Percentiles rank a stretch among this genome's conserved stretches.
Conservation (phyloP, 148 eudicot species). For the Fagopyrum homotropicum region DNA sequence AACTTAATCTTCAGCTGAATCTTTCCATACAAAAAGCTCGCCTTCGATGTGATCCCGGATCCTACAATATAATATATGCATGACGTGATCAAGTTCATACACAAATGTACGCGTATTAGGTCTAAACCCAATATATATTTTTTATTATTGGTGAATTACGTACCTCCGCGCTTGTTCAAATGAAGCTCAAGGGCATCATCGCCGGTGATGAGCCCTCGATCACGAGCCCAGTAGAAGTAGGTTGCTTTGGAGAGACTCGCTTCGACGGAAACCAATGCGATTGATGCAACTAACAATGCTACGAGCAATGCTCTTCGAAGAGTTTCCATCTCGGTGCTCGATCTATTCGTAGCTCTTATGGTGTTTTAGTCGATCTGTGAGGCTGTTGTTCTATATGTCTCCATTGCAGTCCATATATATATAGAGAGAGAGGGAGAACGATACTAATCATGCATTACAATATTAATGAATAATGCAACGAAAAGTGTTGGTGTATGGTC, state of each 20-base stretch:
- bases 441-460: background rate
- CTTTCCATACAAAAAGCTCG: conserved; percentile 21
- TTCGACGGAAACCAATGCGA: conserved; percentile 4
- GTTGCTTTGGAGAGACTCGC: background rate
- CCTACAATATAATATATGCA: conserved; percentile 7
- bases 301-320: background rate
- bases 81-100: too few species aligned
- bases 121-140: too few species aligned
- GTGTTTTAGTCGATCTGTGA: background rate
- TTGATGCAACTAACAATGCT: background rate
- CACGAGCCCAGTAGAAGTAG: conserved; percentile 23
- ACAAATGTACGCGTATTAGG: too few species aligned
- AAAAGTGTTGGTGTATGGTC: background rate
- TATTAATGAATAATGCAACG: background rate
- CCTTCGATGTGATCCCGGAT: conserved; percentile 22
- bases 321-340: background rate
- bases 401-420: background rate
- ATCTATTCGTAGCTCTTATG: too few species aligned
- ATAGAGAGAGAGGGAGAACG: background rate
- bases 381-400: background rate
- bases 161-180: conserved; percentile 15
- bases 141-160: background rate
- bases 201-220: conserved; percentile 13
- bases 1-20: conserved; percentile 24
- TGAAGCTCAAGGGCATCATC: conserved; percentile 18